These are phyloP conservation scores for Sphagnurus paluster DNA, from an alignment of 1,284 basidiomycete genomes.

Conservation along the genomic window DNA sequence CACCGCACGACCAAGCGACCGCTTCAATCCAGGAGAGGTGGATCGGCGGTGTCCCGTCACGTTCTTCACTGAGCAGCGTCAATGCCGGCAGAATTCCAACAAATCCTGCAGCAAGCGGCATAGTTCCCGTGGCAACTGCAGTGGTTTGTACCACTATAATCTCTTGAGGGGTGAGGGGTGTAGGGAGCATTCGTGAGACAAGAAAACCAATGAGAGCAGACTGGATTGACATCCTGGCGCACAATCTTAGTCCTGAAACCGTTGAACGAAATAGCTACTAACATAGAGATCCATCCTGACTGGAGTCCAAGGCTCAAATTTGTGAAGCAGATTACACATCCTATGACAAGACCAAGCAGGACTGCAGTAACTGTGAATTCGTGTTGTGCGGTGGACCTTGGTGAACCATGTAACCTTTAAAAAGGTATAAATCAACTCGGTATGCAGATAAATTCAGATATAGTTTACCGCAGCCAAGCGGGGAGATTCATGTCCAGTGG, in stretches of 20 bases:
- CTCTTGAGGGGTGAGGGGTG: slow-evolving; percentile 82
- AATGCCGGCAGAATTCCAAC: slow-evolving; percentile 95
- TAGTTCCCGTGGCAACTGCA: slow-evolving; percentile 89
- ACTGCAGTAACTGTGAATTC: slow-evolving; percentile 46
- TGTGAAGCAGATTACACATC: slow-evolving; percentile 42
- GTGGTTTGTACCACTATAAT: slow-evolving; percentile 95
- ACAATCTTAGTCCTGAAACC: background rate
- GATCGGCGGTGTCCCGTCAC: slow-evolving; percentile 80
- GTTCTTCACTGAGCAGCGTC: slow-evolving; percentile 69
- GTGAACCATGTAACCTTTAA: slow-evolving; percentile 8
- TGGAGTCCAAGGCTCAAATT: slow-evolving; percentile 43
- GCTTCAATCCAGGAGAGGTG: slow-evolving; percentile 70
- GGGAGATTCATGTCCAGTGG: slow-evolving; percentile 21
- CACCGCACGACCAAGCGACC: slow-evolving; percentile 81
- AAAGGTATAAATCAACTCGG: background rate
- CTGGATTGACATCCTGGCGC: slow-evolving; percentile 91
- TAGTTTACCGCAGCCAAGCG: slow-evolving; percentile 28
- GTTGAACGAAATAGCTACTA: slow-evolving; percentile 8
- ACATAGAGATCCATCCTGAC: slow-evolving; percentile 48
- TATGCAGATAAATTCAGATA: background rate
- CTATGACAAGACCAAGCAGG: slow-evolving; percentile 37
- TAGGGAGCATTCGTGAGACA: slow-evolving; percentile 73
- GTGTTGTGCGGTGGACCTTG: slow-evolving; percentile 28
- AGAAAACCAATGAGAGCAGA: slow-evolving; percentile 91
- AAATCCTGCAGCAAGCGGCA: slow-evolving; percentile 93